These are phyloP conservation scores for Paramecium sonneborni DNA, from an alignment of 73 alveolate species.

Conservation along the genomic window DNA sequence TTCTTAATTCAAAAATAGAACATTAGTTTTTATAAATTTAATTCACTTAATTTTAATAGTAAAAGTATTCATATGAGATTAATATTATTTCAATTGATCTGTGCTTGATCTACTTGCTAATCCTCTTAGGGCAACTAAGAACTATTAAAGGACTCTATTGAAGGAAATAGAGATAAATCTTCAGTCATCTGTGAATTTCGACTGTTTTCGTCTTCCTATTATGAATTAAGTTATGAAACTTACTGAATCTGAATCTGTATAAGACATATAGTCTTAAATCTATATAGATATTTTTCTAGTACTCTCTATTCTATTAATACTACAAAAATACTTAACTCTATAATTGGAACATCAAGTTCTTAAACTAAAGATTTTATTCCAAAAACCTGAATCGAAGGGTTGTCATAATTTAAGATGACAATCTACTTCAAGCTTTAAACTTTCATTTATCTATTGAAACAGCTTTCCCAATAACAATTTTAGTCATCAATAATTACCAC, in stretches of 20 bases:
- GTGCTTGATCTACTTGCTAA: neutral
- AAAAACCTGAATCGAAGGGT: neutral
- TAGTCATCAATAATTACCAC: neutral
- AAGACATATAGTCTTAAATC: neutral
- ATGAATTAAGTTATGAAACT: neutral
- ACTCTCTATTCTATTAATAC: neutral
- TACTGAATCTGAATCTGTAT: conserved; percentile 26
- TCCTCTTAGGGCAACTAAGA: neutral
- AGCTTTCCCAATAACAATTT: neutral
- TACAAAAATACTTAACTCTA: neutral
- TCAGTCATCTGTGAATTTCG: neutral
- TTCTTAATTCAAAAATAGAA: neutral
- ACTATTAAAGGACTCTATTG: neutral
- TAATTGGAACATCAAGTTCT: neutral
- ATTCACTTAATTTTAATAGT: neutral
- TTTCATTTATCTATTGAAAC: neutral
- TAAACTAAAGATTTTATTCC: neutral
- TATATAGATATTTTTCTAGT: neutral
- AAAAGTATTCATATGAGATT: neutral
- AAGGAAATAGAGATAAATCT: neutral
- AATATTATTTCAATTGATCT: neutral
- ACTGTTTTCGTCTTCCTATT: neutral
- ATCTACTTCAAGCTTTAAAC: neutral
- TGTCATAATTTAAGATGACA: neutral
- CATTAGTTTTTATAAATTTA: neutral